Evolutionary conservation across 495 filamentous ascomycete species (phyloP).

Genomic region (Neurospora tetraspora): DNA sequence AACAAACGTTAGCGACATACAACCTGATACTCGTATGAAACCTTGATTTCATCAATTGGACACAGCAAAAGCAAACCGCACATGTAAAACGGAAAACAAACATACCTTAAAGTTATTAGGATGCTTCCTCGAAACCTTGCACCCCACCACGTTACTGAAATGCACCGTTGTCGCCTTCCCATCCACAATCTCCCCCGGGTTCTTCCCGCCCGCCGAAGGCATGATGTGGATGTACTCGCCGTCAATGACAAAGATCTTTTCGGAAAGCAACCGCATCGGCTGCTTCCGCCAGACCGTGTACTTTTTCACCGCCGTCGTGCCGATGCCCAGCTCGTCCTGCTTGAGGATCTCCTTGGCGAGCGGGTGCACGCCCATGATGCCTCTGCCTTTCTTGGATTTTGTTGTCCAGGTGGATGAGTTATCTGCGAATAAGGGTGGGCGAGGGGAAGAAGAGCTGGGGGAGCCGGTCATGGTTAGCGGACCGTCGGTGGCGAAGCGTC

Average conservation of each 20-base stretch:
- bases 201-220: constrained; percentile 50
- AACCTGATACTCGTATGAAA: background rate
- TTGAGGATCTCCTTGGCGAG: constrained; percentile 57
- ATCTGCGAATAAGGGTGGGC: constrained; percentile 59
- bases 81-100: background rate
- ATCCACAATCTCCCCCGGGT: constrained; percentile 31
- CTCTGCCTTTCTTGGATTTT: constrained; percentile 37
- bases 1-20: background rate
- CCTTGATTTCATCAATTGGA: background rate
- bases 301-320: constrained; percentile 57
- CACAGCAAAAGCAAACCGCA: background rate
- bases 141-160: constrained; percentile 86
- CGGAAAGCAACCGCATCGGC: constrained; percentile 82
- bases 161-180: constrained; percentile 83
- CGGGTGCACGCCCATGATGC: constrained; percentile 56
- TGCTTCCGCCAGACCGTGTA: constrained; percentile 91
- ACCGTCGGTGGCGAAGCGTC: constrained; percentile 74
- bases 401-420: constrained; percentile 52
- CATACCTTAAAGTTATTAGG: constrained; percentile 80
- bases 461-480: constrained; percentile 67
- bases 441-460: constrained; percentile 72
- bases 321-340: constrained; percentile 56
- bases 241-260: constrained; percentile 79
- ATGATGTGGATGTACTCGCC: constrained; percentile 95
- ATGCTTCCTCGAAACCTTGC: constrained; percentile 83